Evolutionary conservation across 2,329 filamentous ascomycete species (phyloP).

Genomic region (Epichloe coenophiala): DNA sequence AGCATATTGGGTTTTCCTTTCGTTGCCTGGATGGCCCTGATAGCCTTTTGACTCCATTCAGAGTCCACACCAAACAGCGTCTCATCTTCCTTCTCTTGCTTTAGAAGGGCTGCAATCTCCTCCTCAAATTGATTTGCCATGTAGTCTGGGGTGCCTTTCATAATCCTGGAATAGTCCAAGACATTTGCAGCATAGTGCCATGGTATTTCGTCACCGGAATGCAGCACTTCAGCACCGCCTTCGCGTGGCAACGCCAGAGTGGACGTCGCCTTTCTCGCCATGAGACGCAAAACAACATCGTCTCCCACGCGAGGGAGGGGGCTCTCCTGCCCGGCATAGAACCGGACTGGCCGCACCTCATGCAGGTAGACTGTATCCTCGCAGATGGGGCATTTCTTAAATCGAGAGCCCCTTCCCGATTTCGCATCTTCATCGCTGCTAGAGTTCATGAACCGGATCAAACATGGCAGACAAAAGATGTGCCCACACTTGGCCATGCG

Average conservation of each 20-base stretch:
- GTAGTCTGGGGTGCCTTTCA: constrained; percentile 86
- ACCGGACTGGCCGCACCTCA: constrained; percentile 78
- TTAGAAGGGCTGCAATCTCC: constrained; percentile 61
- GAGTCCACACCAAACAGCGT: constrained; percentile 81
- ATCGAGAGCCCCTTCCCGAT: constrained; percentile 58
- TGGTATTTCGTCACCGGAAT: constrained; percentile 63
- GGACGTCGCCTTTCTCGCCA: constrained; percentile 66
- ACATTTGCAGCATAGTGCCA: constrained; percentile 95
- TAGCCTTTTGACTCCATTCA: constrained; percentile 83
- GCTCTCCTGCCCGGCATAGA: constrained; percentile 80
- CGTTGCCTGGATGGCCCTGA: constrained; percentile 57
- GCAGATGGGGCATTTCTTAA: constrained; percentile 95
- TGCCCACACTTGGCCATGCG: constrained; percentile 96
- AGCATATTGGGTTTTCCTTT: constrained; percentile 57
- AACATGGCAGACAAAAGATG: constrained; percentile 87
- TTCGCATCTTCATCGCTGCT: constrained; percentile 53
- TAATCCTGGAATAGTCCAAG: constrained; percentile 84
- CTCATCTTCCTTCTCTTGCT: constrained; percentile 79
- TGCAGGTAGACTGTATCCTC: constrained; percentile 88
- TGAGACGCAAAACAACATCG: constrained; percentile 78
- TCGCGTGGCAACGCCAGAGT: constrained; percentile 82
- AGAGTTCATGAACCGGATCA: constrained; percentile 92
- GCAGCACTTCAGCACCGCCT: constrained; percentile 54
- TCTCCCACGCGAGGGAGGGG: constrained; percentile 68
- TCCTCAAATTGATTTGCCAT: constrained; percentile 68